Conservation (phyloP, 805 yeast genomes). For the Kodamaea hsintzibuensis region DNA sequence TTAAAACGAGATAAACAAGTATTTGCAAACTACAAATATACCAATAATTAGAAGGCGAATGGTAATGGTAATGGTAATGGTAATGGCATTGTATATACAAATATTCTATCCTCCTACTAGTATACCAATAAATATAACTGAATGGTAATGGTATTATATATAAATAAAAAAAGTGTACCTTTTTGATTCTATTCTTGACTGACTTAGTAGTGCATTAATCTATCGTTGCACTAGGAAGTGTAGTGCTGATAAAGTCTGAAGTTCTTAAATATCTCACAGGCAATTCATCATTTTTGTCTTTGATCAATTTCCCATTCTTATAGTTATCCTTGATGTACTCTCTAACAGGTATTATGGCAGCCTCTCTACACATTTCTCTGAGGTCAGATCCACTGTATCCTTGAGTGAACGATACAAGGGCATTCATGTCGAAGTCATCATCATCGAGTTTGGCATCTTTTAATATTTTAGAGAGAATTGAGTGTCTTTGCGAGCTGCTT, state of each 20-base stretch:
- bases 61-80: too few relatives aligned
- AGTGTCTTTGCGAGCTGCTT: slow-evolving; percentile 59
- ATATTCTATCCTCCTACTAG: too few relatives aligned
- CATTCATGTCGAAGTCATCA: slow-evolving; percentile 56
- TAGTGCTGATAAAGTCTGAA: slow-evolving; percentile 56
- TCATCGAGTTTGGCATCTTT: slow-evolving; percentile 62
- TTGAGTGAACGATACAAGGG: slow-evolving; percentile 61
- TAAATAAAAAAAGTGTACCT: too few relatives aligned
- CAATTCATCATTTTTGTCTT: slow-evolving; percentile 30
- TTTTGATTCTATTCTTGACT: too few relatives aligned
- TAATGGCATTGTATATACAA: too few relatives aligned
- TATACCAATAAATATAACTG: too few relatives aligned
- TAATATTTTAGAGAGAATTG: slow-evolving; percentile 70
- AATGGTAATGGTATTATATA: too few relatives aligned
- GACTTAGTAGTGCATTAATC: neutral
- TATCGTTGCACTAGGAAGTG: slow-evolving; percentile 10
- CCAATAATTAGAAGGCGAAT: too few relatives aligned
- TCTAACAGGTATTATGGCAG: slow-evolving; percentile 85
- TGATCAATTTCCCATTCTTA: slow-evolving; percentile 35
- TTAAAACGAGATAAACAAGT: too few relatives aligned
- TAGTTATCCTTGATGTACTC: slow-evolving; percentile 73
- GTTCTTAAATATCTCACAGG: slow-evolving; percentile 64
- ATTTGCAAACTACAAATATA: too few relatives aligned
- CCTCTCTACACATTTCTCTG: slow-evolving; percentile 88
- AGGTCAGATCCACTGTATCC: slow-evolving; percentile 88